Evolutionary conservation across 2,329 filamentous ascomycete genomes (phyloP).

Genomic region (Ophiostoma perfectum): DNA sequence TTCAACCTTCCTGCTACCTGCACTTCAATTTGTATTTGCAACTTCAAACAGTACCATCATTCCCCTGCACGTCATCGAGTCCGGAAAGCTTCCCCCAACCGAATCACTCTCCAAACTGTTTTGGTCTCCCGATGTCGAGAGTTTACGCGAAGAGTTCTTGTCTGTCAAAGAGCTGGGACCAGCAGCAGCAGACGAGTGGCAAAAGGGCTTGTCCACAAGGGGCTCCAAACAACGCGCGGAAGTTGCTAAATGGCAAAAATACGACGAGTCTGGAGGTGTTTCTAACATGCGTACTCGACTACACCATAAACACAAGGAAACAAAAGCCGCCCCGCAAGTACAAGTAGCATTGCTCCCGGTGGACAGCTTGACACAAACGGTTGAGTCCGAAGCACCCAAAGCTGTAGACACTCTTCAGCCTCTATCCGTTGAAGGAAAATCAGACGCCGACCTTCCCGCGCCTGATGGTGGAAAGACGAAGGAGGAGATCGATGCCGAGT

Average conservation of each 20-base stretch:
- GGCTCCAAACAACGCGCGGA: constrained; percentile 58
- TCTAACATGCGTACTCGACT: constrained; percentile 38
- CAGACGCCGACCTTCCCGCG: background rate
- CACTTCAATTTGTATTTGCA: constrained; percentile 63
- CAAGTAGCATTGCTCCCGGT: background rate
- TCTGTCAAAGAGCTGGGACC: constrained; percentile 61
- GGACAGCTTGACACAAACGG: background rate
- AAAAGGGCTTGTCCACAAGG: constrained; percentile 63
- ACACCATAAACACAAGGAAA: background rate
- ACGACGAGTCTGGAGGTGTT: constrained; percentile 49
- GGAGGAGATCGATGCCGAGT: constrained; percentile 49
- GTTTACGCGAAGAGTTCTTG: constrained; percentile 57
- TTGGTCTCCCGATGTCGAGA: constrained; percentile 56
- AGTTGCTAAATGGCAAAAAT: constrained; percentile 68
- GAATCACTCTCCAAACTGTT: constrained; percentile 61
- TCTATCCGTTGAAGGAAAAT: background rate
- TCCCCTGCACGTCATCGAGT: constrained; percentile 50
- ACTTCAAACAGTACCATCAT: constrained; percentile 58
- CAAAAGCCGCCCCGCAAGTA: background rate
- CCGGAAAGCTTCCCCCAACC: constrained; percentile 41
- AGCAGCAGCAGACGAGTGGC: constrained; percentile 69
- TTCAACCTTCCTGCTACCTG: constrained; percentile 58
- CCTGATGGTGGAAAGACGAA: background rate
- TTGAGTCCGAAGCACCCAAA: background rate
- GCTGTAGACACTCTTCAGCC: background rate